Evolutionary conservation across 2,329 filamentous ascomycete species (phyloP), one percentile per base, ranked within the genome.

Genomic region (Rhexocercosporidium sp.): DNA sequence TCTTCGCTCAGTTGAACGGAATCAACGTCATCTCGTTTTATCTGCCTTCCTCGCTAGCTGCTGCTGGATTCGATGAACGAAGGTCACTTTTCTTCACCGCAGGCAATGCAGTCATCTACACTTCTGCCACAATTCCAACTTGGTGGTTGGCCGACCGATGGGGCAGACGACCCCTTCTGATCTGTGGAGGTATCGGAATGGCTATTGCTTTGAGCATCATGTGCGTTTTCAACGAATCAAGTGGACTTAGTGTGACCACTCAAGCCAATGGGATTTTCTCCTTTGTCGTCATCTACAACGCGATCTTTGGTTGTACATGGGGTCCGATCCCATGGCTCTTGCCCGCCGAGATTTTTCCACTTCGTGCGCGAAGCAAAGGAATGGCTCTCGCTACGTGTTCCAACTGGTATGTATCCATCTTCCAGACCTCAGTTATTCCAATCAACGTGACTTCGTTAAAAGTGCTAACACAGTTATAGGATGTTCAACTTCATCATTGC

Each of bases 1-100:
- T 80, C 78, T 80, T 79, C 49, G 78, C 79, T 1, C 78, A 80
- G 56, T 74, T 81, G 39, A 80, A 80, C 70, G 79, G 79, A 27
- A 81, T 80, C 71, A 81, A 81, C 70, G 77, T 81, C 70, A 80
- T 81, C 66, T 80, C 79, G 4, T 81, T 81, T 69, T 81, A 81
- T 60, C 77, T 81, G 16, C 79, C 79, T 1, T 78, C 74, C 22
- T 77, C 78, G 0, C 75, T 80, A 1, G 67, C 78, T 12, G 65
- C 74, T 8, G 78, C 79, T n/a, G 79, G 79, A 0, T 79, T 79
- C 64, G 75, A 77, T 69, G 71, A 79, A 14, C 68, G 74, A 29
- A 78, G 44, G 41, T 64, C 61, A 3, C 61, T 64, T 34, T 75
- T 82, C 20, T 80, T 77, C 70, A 81, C 80, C 0, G 79, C 77